Evolutionary conservation across 1,284 basidiomycete genomes (phyloP).

Genomic region (Microbotryum saponariae): DNA sequence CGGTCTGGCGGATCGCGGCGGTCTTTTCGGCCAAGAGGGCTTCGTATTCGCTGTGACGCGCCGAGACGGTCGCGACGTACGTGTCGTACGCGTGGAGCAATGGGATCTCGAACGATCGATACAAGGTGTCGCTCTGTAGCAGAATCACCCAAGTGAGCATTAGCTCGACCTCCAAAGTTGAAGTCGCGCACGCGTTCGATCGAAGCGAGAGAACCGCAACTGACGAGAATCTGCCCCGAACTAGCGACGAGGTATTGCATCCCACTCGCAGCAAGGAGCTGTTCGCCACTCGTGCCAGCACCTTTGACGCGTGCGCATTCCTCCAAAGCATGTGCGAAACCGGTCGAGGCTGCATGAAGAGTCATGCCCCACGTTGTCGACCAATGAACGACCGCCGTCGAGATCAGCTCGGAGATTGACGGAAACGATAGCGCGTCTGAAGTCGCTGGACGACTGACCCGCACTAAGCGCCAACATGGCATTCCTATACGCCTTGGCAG

Average conservation of each 20-base stretch:
- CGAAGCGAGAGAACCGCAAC: neutral
- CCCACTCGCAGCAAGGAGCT: slow-evolving; percentile 32
- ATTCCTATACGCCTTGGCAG: slow-evolving; percentile 32
- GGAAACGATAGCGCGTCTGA: neutral
- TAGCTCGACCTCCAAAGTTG: neutral
- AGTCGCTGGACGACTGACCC: slow-evolving; percentile 8
- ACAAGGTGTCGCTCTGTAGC: slow-evolving; percentile 34
- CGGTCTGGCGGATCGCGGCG: slow-evolving; percentile 33
- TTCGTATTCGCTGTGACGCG: slow-evolving; percentile 34
- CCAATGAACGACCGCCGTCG: neutral
- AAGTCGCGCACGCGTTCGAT: too few species aligned
- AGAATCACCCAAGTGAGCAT: neutral
- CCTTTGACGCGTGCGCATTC: slow-evolving; percentile 36
- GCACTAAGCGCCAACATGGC: slow-evolving; percentile 29
- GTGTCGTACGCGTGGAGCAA: slow-evolving; percentile 31
- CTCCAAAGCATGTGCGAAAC: slow-evolving; percentile 26
- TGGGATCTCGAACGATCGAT: slow-evolving; percentile 34
- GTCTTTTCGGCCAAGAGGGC: slow-evolving; percentile 31
- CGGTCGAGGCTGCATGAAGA: slow-evolving; percentile 16
- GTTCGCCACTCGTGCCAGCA: slow-evolving; percentile 30
- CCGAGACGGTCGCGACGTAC: slow-evolving; percentile 24
- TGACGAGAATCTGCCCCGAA: slow-evolving; percentile 30
- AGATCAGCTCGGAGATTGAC: too few species aligned
- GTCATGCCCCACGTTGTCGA: neutral
- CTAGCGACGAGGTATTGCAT: slow-evolving; percentile 35